phyloP scores from a whole-genome alignment of 2,329 filamentous ascomycete species.

The Bertia moriformis region DNA sequence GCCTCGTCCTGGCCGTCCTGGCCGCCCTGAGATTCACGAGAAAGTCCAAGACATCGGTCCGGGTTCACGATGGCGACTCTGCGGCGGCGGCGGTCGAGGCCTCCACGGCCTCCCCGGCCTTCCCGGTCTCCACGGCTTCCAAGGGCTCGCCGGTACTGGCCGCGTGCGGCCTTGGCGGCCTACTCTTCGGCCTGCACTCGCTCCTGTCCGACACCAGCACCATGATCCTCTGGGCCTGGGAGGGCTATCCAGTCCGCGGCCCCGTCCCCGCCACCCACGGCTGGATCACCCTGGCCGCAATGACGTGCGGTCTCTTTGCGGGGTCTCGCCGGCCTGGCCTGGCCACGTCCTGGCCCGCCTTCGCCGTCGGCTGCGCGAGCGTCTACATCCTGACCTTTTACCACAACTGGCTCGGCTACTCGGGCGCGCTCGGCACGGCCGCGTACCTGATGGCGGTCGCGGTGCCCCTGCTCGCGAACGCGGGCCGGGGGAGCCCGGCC shows the following conservation, averaged over 20 bases:
- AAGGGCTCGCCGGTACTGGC: slow-evolving; percentile 58
- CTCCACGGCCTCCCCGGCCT: not conserved
- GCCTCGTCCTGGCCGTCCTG: slow-evolving; percentile 60
- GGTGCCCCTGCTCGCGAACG: slow-evolving; percentile 60
- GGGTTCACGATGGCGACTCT: too few relatives aligned
- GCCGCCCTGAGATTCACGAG: slow-evolving; percentile 69
- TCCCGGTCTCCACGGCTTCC: not conserved
- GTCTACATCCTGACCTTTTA: slow-evolving; percentile 65
- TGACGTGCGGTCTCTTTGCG: slow-evolving; percentile 66
- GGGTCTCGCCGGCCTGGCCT: slow-evolving; percentile 60
- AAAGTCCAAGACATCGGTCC: slow-evolving; percentile 14
- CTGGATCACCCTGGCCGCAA: slow-evolving; percentile 69
- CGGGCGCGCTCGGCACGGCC: slow-evolving; percentile 62
- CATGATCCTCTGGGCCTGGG: slow-evolving; percentile 98
- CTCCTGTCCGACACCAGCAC: slow-evolving; percentile 93
- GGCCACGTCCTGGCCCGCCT: slow-evolving; percentile 66
- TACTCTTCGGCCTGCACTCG: slow-evolving; percentile 83
- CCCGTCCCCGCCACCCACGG: slow-evolving; percentile 83
- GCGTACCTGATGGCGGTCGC: slow-evolving; percentile 71
- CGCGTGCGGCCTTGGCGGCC: slow-evolving; percentile 63
- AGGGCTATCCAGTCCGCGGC: slow-evolving; percentile 80
- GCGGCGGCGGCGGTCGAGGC: too few relatives aligned
- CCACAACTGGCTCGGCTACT: slow-evolving; percentile 78
- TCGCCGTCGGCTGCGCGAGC: slow-evolving; percentile 62
- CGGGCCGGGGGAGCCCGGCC: slow-evolving; percentile 62